phyloP scores from a whole-genome alignment of 1,139 yeast species.

The Scheffersomyces lignicola region DNA sequence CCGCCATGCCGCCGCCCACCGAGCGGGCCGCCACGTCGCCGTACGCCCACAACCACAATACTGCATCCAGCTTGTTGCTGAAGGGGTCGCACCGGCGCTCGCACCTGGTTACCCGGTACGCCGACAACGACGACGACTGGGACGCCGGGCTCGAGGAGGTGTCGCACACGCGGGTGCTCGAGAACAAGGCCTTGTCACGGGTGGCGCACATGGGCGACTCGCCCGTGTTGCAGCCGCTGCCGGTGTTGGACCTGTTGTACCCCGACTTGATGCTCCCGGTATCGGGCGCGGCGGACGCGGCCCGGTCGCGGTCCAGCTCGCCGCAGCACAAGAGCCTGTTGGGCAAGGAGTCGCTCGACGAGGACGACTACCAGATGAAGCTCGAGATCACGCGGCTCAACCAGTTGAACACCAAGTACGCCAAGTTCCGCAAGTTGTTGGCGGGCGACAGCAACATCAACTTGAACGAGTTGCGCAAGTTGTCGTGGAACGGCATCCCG shows the following conservation, averaged over 20 bases:
- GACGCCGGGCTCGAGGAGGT: constrained; percentile 74
- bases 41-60: not conserved
- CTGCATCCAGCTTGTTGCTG: constrained; percentile 2
- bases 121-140: constrained; percentile 89
- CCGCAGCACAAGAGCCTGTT: constrained; percentile 5
- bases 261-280: constrained; percentile 37
- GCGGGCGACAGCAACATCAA: constrained; percentile 60
- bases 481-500: constrained; percentile 96
- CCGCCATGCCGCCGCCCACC: constrained; percentile 12
- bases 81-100: constrained; percentile 7
- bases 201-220: constrained; percentile 3
- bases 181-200: constrained; percentile 9
- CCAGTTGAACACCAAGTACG: constrained; percentile 59
- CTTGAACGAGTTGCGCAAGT: constrained; percentile 62
- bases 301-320: constrained; percentile 3
- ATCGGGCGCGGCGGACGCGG: not conserved
- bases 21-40: constrained; percentile 2
- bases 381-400: constrained; percentile 57
- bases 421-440: constrained; percentile 65
- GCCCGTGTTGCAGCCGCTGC: constrained; percentile 14
- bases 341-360: constrained; percentile 20
- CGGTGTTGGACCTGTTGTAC: constrained; percentile 37
- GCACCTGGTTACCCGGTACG: constrained; percentile 28
- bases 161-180: constrained; percentile 10
- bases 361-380: constrained; percentile 32